phyloP scores from a whole-genome alignment of 2,329 filamentous ascomycete genomes.

The Penicillium corylophilum region DNA sequence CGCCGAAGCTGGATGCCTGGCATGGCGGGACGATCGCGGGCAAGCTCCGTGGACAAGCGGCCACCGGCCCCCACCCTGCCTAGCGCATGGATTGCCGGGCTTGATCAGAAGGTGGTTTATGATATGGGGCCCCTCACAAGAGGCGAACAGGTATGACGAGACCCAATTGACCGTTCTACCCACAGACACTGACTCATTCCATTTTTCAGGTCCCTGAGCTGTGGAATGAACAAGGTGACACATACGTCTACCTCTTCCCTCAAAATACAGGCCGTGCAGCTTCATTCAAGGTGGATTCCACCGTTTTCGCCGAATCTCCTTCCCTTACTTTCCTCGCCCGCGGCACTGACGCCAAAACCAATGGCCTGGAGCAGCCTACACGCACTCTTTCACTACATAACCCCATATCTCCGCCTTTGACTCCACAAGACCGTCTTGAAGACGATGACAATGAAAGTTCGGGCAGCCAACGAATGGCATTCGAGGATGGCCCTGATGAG shows the following conservation, averaged over 20 bases:
- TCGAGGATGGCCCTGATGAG: slow-evolving; percentile 46
- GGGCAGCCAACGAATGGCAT: slow-evolving; percentile 49
- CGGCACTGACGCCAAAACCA: slow-evolving; percentile 50
- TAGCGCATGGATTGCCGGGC: slow-evolving; percentile 59
- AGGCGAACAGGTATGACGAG: slow-evolving; percentile 50
- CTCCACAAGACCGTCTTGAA: slow-evolving; percentile 30
- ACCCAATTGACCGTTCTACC: neutral
- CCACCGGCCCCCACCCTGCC: slow-evolving; percentile 33
- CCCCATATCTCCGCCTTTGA: slow-evolving; percentile 33
- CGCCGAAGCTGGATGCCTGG: slow-evolving; percentile 48
- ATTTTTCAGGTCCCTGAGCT: slow-evolving; percentile 53
- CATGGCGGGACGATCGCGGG: slow-evolving; percentile 39
- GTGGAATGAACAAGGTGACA: slow-evolving; percentile 64
- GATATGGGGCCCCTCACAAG: slow-evolving; percentile 52
- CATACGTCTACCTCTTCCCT: slow-evolving; percentile 62
- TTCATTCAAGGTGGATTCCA: slow-evolving; percentile 62
- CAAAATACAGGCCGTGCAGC: slow-evolving; percentile 55
- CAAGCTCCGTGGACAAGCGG: slow-evolving; percentile 34
- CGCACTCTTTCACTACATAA: slow-evolving; percentile 32
- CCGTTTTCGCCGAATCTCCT: slow-evolving; percentile 57
- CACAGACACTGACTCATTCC: neutral
- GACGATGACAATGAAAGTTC: slow-evolving; percentile 44
- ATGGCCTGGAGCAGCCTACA: slow-evolving; percentile 30
- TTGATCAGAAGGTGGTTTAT: slow-evolving; percentile 57
- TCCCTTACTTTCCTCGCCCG: slow-evolving; percentile 57